phyloP scores from a whole-genome alignment of 768 basidiomycete species.

The Podaxis sp. region DNA sequence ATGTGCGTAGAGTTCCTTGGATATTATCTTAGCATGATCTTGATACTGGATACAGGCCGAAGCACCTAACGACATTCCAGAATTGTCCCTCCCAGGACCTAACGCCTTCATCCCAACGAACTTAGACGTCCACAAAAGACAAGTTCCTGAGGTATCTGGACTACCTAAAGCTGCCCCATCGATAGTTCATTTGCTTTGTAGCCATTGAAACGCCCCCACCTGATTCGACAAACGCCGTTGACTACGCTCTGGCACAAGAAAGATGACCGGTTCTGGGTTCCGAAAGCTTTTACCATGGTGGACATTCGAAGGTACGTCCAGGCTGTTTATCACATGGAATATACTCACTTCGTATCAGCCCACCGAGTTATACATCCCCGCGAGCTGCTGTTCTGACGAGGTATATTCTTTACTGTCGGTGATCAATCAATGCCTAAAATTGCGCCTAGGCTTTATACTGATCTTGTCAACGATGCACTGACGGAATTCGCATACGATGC shows the following conservation, averaged over 20 bases:
- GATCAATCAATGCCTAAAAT: background rate
- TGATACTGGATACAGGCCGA: constrained; percentile 44
- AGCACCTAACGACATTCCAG: constrained; percentile 55
- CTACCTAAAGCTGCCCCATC: background rate
- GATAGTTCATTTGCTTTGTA: constrained; percentile 25
- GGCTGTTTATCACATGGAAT: background rate
- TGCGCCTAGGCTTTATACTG: constrained; percentile 63
- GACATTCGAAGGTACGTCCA: constrained; percentile 64
- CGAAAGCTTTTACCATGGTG: constrained; percentile 76
- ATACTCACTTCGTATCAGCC: constrained; percentile 30
- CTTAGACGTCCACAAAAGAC: constrained; percentile 76
- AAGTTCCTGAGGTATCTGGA: constrained; percentile 52
- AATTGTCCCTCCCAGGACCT: constrained; percentile 74
- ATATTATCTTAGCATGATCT: background rate
- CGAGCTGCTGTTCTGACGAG: constrained; percentile 70
- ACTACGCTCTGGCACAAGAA: constrained; percentile 94
- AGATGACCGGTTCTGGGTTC: constrained; percentile 95
- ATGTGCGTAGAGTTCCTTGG: constrained; percentile 30
- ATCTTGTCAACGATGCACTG: constrained; percentile 84
- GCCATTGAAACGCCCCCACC: constrained; percentile 71
- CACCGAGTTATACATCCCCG: constrained; percentile 56
- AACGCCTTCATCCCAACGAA: constrained; percentile 92
- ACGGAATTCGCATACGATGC: constrained; percentile 93
- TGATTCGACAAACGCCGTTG: constrained; percentile 67
- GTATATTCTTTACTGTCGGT: constrained; percentile 28